Evolutionary conservation across 2,329 filamentous ascomycete species (phyloP), one percentile per base, ranked within the genome.

Genomic region (Botrytis fragariae): DNA sequence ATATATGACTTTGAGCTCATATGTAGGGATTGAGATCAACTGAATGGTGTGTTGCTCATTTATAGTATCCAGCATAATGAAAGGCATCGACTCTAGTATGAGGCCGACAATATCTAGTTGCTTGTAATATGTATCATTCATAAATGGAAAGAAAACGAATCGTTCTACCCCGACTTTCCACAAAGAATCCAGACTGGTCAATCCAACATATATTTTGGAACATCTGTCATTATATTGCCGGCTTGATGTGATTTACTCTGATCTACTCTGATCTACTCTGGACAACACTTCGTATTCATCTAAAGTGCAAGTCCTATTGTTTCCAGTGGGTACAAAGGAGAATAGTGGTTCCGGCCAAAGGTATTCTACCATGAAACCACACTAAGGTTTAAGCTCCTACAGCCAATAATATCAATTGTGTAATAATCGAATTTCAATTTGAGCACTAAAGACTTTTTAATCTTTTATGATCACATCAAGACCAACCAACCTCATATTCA

Each of bases 351-450:
- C 48, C 48, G 12, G 12, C 48, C 48, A 54, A 16, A 54, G 45
- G 25, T 25, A 8, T 54, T 10, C 25, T 39, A 44, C 37, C 29
- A 5, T 18, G 12, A 29, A 62, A 20, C n/a, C 16, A 5, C 25
- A 39, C 37, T 32, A 67, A 51, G 37, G 3, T 14, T 22, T 29
- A 35, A 29, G 37, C 64, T 39, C 35, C 14, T 20, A 54, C 65
- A 68, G 29, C 65, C 65, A 69, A 69, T 69, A 7, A 69, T 32
- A 69, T 57, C 12, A 16, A 42, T 25, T 32, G 48, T 57, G 51
- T 69, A 69, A 69, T 69, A 69, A 69, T 69, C 65, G 48, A 68
- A 57, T 54, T 54, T 68, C 35, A 54, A 54, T 54, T 20, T 39
- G 44, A 39, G 35, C 12, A 22, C 64, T 5, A 14, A 68, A 57